A percentile compares a stretch with the other conserved stretches of the same genome.
These are phyloP conservation scores for Polygonum maritimum DNA, from an alignment of 148 eudicot species.

Conservation along the genomic window DNA sequence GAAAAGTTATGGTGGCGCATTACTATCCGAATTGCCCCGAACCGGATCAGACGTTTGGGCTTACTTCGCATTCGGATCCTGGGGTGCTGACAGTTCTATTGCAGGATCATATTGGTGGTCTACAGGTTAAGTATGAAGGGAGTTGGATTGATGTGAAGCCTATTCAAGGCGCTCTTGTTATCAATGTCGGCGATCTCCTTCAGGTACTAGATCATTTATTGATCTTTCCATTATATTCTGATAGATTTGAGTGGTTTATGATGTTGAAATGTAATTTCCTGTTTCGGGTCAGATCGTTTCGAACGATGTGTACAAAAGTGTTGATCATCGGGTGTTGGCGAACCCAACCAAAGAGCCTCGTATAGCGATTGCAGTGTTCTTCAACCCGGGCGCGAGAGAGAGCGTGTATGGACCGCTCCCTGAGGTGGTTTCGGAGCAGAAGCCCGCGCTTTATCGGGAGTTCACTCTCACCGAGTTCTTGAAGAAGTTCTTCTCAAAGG, in stretches of 20 bases:
- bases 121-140: conserved; percentile 28
- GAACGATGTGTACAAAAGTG: conserved; percentile 51
- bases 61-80: conserved; percentile 35
- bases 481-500: conserved; percentile 45
- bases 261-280: background rate
- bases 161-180: conserved; percentile 27
- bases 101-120: conserved; percentile 35
- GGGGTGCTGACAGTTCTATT: conserved; percentile 29
- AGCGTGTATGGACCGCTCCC: conserved; percentile 47
- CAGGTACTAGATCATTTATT: conserved; percentile 20
- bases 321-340: conserved; percentile 55
- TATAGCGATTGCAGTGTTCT: conserved; percentile 44
- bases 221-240: background rate
- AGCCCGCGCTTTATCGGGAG: conserved; percentile 41
- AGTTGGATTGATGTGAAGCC: conserved; percentile 37
- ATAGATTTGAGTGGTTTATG: background rate
- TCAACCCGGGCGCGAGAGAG: conserved; percentile 41
- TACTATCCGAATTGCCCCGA: conserved; percentile 44
- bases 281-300: conserved; percentile 37
- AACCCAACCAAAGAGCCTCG: conserved; percentile 34
- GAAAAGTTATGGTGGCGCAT: conserved; percentile 13
- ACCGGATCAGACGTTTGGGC: conserved; percentile 31
- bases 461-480: conserved; percentile 31
- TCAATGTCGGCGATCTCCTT: conserved; percentile 35
- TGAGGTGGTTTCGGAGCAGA: conserved; percentile 37